A percentile compares a stretch with the other conserved stretches of the same genome.
Evolutionary conservation across 2,329 filamentous ascomycete genomes (phyloP).

Genomic region (Colletotrichum caudatum): DNA sequence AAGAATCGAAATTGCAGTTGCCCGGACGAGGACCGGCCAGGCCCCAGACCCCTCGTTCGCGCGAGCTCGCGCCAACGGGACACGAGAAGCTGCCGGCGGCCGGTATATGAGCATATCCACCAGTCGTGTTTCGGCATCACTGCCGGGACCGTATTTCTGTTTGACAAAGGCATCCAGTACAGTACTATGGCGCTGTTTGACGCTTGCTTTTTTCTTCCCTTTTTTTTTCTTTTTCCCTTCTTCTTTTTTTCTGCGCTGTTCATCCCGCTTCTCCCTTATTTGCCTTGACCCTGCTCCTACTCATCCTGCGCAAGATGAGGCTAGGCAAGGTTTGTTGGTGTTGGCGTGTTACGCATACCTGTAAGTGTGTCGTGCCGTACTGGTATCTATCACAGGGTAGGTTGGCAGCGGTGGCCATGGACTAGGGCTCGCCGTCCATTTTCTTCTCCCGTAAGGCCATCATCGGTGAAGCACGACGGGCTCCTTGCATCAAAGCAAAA

Average conservation of each 20-base stretch:
- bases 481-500: conserved; percentile 22
- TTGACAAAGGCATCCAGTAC: background rate
- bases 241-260: background rate
- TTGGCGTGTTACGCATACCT: background rate
- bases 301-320: background rate
- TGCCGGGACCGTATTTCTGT: conserved; percentile 23
- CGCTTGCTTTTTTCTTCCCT: background rate
- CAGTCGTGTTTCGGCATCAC: conserved; percentile 24
- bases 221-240: too few species aligned
- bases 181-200: background rate
- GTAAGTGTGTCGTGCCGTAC: too few species aligned
- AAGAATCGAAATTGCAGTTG: background rate
- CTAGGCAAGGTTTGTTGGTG: background rate
- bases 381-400: background rate
- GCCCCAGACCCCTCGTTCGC: conserved; percentile 9
- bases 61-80: background rate
- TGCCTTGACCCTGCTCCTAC: background rate
- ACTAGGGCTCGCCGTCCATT: background rate
- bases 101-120: conserved; percentile 30
- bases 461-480: background rate
- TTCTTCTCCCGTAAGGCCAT: background rate
- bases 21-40: conserved; percentile 6
- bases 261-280: background rate
- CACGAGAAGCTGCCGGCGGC: conserved; percentile 30
- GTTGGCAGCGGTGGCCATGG: background rate